Percentiles rank a stretch among this genome's conserved stretches.
Conservation (phyloP, 352 stramenopile genomes). For the Phytophthora constricta region DNA sequence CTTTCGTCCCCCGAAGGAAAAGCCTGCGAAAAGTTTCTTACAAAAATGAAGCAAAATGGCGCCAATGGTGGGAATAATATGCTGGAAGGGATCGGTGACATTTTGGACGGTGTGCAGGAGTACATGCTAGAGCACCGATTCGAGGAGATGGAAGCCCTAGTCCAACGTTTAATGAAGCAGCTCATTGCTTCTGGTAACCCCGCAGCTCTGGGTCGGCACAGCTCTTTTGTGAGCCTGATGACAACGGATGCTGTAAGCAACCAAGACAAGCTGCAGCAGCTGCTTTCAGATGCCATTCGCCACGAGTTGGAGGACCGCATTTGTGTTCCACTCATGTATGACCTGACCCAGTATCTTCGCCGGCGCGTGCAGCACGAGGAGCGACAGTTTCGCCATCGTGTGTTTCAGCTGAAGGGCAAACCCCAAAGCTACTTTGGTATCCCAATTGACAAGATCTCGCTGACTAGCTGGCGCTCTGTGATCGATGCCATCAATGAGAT, state of each 20-base stretch:
- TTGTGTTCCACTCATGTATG: slow-evolving; percentile 78
- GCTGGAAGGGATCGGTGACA: slow-evolving; percentile 76
- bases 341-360: slow-evolving; percentile 54
- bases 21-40: slow-evolving; percentile 75
- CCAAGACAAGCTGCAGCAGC: slow-evolving; percentile 76
- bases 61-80: slow-evolving; percentile 59
- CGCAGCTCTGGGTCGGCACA: slow-evolving; percentile 44
- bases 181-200: slow-evolving; percentile 23
- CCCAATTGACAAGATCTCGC: slow-evolving; percentile 74
- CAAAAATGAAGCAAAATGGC: slow-evolving; percentile 58
- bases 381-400: slow-evolving; percentile 70
- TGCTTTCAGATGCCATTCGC: slow-evolving; percentile 84
- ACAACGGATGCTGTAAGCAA: slow-evolving; percentile 65
- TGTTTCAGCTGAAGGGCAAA: slow-evolving; percentile 71
- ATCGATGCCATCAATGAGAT: slow-evolving; percentile 83
- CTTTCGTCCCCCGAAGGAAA: slow-evolving; percentile 80
- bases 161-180: slow-evolving; percentile 69
- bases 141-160: slow-evolving; percentile 74
- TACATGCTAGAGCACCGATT: slow-evolving; percentile 89
- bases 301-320: slow-evolving; percentile 85
- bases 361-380: slow-evolving; percentile 70
- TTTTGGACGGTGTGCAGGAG: slow-evolving; percentile 84
- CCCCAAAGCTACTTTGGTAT: slow-evolving; percentile 88
- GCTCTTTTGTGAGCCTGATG: slow-evolving; percentile 73
- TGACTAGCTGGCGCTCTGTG: slow-evolving; percentile 79